Evolutionary conservation across 139 green algal species (phyloP).

Genomic region (Chlorella sp.): DNA sequence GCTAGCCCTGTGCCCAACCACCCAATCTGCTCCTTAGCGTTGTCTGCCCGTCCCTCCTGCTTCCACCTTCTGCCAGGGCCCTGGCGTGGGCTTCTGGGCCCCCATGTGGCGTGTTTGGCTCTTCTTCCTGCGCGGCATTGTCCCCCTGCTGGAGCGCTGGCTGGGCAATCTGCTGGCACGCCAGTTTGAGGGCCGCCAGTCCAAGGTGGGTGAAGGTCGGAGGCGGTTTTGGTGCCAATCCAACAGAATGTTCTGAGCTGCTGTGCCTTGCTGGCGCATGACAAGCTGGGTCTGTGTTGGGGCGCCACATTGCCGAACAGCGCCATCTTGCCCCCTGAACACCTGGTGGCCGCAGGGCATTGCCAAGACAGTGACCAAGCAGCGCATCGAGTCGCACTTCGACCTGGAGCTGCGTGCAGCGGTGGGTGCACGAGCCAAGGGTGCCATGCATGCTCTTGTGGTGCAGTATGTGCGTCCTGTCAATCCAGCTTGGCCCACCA

Average conservation of each 20-base stretch:
- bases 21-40: too few relatives aligned
- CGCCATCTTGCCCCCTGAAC: too few relatives aligned
- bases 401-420: conserved; percentile 98
- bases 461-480: too few relatives aligned
- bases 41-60: neutral
- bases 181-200: conserved; percentile 98
- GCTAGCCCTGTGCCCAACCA: too few relatives aligned
- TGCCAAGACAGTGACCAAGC: conserved; percentile 99
- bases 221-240: too few relatives aligned
- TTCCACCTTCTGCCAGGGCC: conserved; percentile 87
- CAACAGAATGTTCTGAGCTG: too few relatives aligned
- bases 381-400: conserved; percentile 98
- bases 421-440: too few relatives aligned
- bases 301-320: too few relatives aligned
- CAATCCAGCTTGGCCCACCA: too few relatives aligned
- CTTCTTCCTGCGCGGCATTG: conserved; percentile 99
- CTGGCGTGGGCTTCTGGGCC: conserved; percentile 99
- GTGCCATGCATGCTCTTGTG: too few relatives aligned
- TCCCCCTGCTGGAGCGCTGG: conserved; percentile 98
- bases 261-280: too few relatives aligned
- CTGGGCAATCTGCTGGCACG: conserved; percentile 98
- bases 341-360: conserved; percentile 58
- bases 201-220: conserved; percentile 69
- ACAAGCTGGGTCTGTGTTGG: too few relatives aligned
- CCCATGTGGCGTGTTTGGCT: conserved; percentile 99